Percentiles rank a stretch among this genome's conserved stretches.
Evolutionary conservation across 257 asterid genomes (phyloP).

Genomic region (Sherardia arvensis): DNA sequence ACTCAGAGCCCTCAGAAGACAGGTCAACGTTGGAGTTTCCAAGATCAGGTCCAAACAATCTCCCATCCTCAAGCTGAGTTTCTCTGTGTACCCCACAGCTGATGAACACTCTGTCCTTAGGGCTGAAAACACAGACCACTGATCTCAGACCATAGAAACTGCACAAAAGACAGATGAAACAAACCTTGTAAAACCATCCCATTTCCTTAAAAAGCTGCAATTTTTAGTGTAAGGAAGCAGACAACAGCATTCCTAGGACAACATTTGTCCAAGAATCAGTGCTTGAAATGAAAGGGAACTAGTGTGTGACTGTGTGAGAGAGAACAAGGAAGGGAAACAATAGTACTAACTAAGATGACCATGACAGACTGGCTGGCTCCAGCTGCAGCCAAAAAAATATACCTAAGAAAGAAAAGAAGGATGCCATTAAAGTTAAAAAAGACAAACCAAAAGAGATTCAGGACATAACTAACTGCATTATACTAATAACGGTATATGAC

Average conservation of each 20-base stretch:
- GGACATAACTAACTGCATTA: slow-evolving; percentile 3
- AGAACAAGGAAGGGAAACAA: slow-evolving; percentile 13
- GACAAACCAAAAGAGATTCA: neutral
- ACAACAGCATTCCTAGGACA: slow-evolving; percentile 3
- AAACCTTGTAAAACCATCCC: slow-evolving; percentile 7
- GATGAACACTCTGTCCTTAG: slow-evolving; percentile 25
- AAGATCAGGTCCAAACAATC: slow-evolving; percentile 28
- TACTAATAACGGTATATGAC: slow-evolving; percentile 18
- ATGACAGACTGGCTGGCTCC: neutral
- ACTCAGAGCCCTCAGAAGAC: slow-evolving; percentile 15
- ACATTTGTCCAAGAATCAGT: neutral
- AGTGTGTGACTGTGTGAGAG: neutral
- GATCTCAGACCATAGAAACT: slow-evolving; percentile 3
- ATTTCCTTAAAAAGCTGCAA: slow-evolving; percentile 7
- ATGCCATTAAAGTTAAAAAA: neutral
- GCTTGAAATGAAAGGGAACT: neutral
- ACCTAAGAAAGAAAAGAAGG: neutral
- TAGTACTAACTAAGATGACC: slow-evolving; percentile 11
- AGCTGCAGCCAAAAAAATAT: neutral
- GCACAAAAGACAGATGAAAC: slow-evolving; percentile 12
- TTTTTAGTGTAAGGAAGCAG: neutral
- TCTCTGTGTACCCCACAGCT: slow-evolving; percentile 24
- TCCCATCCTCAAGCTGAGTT: slow-evolving; percentile 25
- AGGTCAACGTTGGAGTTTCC: slow-evolving; percentile 22
- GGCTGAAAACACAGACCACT: slow-evolving; percentile 21